phyloP scores from a whole-genome alignment of 306 rosid species.

The cucumber (Cucumis sativus) region Cucumber_9930_V3 NC_026657.2:3711501-3712000 shows the following conservation, averaged over 20 bases:
- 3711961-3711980: no score
- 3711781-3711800: neutral
- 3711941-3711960: no score
- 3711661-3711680: neutral
- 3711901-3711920: no score
- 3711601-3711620: neutral
- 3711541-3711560: constrained; percentile 14
- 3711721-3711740: no score
- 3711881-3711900: no score
- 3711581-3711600: neutral
- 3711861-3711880: no score
- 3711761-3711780: neutral
- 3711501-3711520: constrained; percentile 46
- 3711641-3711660: neutral
- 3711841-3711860: neutral
- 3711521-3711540: constrained; percentile 12
- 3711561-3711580: no score
- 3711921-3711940: no score
- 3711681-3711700: no score
- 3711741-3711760: neutral
- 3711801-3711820: neutral
- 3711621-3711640: neutral
- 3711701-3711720: no score
- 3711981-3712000: no score
- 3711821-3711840: neutral